These are phyloP conservation scores for Paracamarosporium sp. DNA, from an alignment of 2,329 filamentous ascomycete species.

Conservation along the genomic window DNA sequence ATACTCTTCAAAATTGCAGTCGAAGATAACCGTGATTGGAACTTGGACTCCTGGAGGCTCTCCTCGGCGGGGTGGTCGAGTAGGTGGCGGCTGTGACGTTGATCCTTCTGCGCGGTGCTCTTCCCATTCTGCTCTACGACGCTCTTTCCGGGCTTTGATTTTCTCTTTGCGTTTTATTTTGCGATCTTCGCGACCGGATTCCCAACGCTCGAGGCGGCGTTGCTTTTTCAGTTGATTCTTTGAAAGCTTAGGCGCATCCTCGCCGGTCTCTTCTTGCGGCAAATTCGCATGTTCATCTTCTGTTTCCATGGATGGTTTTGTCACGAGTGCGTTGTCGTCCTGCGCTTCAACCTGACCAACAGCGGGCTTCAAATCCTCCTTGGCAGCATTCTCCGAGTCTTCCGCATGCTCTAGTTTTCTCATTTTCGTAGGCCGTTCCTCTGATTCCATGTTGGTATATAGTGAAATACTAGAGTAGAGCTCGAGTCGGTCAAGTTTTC, in stretches of 20 bases:
- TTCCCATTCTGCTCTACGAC: conserved; percentile 54
- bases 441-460: conserved; percentile 57
- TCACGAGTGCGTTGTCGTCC: neutral
- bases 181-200: conserved; percentile 68
- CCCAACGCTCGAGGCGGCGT: conserved; percentile 75
- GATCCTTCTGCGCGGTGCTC: conserved; percentile 39
- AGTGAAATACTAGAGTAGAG: neutral
- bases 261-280: neutral
- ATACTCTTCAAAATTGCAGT: conserved; percentile 89
- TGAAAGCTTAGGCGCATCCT: conserved; percentile 61
- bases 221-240: conserved; percentile 88
- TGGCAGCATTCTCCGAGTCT: conserved; percentile 1
- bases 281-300: neutral
- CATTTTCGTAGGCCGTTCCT: conserved; percentile 63
- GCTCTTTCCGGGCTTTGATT: conserved; percentile 58
- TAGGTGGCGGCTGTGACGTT: conserved; percentile 22
- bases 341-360: neutral
- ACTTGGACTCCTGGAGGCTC: conserved; percentile 61
- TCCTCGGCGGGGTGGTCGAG: conserved; percentile 24
- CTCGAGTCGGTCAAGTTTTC: neutral
- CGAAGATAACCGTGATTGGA: conserved; percentile 81
- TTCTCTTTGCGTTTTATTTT: conserved; percentile 67
- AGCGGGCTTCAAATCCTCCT: neutral
- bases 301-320: neutral
- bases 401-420: conserved; percentile 56